phyloP scores from a whole-genome alignment of 2,329 filamentous ascomycete genomes.

The Phaeophleospora eucalypticola region DNA sequence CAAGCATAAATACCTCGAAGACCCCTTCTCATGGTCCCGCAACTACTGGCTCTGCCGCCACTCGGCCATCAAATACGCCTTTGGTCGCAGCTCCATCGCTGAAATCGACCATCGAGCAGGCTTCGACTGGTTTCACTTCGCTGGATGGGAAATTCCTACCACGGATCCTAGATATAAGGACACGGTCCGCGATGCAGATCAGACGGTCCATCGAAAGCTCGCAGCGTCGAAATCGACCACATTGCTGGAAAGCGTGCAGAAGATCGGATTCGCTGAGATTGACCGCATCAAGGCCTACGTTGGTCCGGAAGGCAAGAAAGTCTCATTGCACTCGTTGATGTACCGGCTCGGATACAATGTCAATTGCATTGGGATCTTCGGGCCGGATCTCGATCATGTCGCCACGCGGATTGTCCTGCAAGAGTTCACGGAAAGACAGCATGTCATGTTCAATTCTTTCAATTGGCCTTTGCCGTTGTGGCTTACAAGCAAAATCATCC shows the following conservation, averaged over 20 bases:
- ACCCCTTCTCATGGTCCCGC: no score
- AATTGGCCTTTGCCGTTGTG: constrained; percentile 7
- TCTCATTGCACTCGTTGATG: constrained; percentile 6
- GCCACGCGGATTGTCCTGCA: constrained; percentile 4
- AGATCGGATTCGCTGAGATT: constrained; percentile 5
- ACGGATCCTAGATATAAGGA: constrained; percentile 7
- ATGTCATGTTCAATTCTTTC: constrained; percentile 8
- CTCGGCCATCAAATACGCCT: no score
- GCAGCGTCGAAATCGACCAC: constrained; percentile 7
- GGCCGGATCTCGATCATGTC: constrained; percentile 6
- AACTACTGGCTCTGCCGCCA: no score
- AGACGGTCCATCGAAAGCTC: constrained; percentile 8
- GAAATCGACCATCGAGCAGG: no score
- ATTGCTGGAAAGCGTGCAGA: constrained; percentile 5
- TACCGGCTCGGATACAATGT: constrained; percentile 10
- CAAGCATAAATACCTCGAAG: no score
- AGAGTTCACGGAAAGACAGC: constrained; percentile 5
- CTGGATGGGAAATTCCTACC: constrained; percentile 9
- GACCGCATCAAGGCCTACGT: constrained; percentile 4
- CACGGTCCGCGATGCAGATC: constrained; percentile 7
- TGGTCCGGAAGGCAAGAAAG: neutral
- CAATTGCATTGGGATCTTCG: constrained; percentile 11
- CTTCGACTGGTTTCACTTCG: no score
- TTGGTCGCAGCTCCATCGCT: no score
- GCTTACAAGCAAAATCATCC: constrained; percentile 1